phyloP scores from a whole-genome alignment of 2,329 filamentous ascomycete genomes.

The Alternaria longipes region DNA sequence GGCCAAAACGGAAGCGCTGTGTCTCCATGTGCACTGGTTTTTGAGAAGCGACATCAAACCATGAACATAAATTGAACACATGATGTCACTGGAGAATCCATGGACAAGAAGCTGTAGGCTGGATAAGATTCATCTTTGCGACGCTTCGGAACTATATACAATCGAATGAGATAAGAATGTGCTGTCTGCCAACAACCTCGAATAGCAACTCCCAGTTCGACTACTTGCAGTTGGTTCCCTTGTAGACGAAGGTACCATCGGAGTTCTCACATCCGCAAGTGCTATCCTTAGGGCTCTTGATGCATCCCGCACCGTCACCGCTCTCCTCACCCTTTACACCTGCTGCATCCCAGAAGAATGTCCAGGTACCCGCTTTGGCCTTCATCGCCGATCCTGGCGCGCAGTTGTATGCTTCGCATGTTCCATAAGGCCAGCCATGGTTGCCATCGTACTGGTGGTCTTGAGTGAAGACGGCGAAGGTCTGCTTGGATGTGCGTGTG shows the following conservation, averaged over 20 bases:
- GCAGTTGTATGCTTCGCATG: slow-evolving; percentile 48
- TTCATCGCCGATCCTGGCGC: slow-evolving; percentile 27
- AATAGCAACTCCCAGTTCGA: not conserved
- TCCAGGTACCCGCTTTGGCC: slow-evolving; percentile 27
- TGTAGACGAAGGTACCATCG: slow-evolving; percentile 34
- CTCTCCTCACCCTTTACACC: slow-evolving; percentile 26
- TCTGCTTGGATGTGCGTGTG: slow-evolving; percentile 50
- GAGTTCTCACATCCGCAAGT: slow-evolving; percentile 40
- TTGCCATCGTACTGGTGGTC: slow-evolving; percentile 58
- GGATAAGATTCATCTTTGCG: not conserved
- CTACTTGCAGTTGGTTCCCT: slow-evolving; percentile 20
- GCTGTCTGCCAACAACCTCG: not conserved
- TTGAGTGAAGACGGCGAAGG: slow-evolving; percentile 54
- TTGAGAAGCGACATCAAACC: not conserved
- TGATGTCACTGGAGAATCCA: too few species aligned
- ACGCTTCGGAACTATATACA: not conserved
- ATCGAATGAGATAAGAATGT: not conserved
- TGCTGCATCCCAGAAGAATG: slow-evolving; percentile 35
- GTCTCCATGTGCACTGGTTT: not conserved
- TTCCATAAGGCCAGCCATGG: slow-evolving; percentile 60
- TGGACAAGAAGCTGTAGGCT: not conserved
- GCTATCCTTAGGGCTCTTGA: slow-evolving; percentile 36
- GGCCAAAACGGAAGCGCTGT: not conserved
- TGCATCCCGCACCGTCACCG: slow-evolving; percentile 39
- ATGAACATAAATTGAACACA: not conserved